Base-by-base conservation (phyloP, 2,329 filamentous ascomycete genomes). In the Phoma sp. region DNA sequence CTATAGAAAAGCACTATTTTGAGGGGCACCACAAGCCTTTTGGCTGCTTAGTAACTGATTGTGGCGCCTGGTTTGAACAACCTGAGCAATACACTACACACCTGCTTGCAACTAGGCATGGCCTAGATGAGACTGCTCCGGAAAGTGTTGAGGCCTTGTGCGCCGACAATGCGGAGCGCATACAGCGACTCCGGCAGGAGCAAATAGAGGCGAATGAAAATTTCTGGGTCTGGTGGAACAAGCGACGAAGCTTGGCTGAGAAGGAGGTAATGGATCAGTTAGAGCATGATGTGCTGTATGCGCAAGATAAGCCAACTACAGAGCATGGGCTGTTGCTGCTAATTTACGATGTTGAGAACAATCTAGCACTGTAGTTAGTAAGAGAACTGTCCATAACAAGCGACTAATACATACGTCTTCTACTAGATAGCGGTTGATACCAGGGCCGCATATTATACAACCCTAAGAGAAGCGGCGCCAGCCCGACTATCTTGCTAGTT, bases 201-300 rank as follows among this genome's bases (percentile, higher is more conserved):
- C 17, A 12, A 17, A 9, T 12, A 2, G 21, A 21, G 17, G 36
- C 17, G 8, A 1, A 39, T 4, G 3, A 19, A 12, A 24, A 6
- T 7, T 47, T 47, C 33, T 47, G 24, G 44, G 19, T 38, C 19
- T 31, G 44, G 44, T 47, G 35, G 44, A 47, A 17, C 15, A 13
- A 38, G 33, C 46, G 35, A 35, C 17, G 27, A n/a, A 25, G n/a
- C 25, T 41, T 41, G 21, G 46, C 46, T 6, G 46, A 49, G 46
- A 49, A n/a, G 29, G 46, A 49, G 27, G 38, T 49, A 9, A 27
- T 49, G 46, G 10, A 49, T 43, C 46, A 49, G 22, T 43, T 43
- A 17, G 40, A 43, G 25, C 22, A 3, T 12, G 40, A 43, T 19
- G 24, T 12, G 24, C 40, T 43, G 15, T 43, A 43, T 43, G 40